These are phyloP conservation scores for Clitopilus hobsonii DNA, from an alignment of 768 basidiomycete genomes.

Conservation along the genomic window DNA sequence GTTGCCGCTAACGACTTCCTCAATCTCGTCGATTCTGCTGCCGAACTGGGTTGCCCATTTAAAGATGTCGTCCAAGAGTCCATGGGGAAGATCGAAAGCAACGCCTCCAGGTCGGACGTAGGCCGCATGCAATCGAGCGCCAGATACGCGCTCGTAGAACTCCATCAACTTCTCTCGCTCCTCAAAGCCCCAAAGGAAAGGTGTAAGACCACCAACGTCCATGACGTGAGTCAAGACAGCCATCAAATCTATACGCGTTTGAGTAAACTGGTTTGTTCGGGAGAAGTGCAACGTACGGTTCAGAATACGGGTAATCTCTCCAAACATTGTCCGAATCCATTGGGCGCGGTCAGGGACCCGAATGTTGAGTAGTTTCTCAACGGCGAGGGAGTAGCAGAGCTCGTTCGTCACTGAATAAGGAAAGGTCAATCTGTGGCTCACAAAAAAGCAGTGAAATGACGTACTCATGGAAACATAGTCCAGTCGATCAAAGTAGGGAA, in stretches of 20 bases:
- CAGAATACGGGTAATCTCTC: constrained; percentile 92
- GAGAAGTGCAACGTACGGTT: constrained; percentile 61
- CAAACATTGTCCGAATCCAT: constrained; percentile 97
- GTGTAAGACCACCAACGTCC: constrained; percentile 97
- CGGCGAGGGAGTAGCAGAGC: constrained; percentile 93
- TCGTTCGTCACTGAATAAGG: constrained; percentile 90
- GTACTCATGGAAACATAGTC: constrained; percentile 99
- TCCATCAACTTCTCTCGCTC: constrained; percentile 99
- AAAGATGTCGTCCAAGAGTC: constrained; percentile 98
- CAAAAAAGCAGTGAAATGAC: constrained; percentile 23
- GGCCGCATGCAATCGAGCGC: constrained; percentile 95
- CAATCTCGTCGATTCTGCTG: constrained; percentile 91
- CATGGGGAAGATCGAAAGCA: constrained; percentile 95
- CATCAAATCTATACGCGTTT: constrained; percentile 70
- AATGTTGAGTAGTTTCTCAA: constrained; percentile 97
- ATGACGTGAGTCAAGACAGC: constrained; percentile 92
- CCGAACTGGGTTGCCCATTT: constrained; percentile 96
- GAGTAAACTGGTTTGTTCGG: background rate
- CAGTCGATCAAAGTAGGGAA: constrained; percentile 97
- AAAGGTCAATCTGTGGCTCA: constrained; percentile 3
- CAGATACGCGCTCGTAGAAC: constrained; percentile 98
- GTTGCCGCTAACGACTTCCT: constrained; percentile 96
- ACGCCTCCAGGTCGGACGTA: constrained; percentile 98
- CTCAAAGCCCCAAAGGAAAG: constrained; percentile 99
- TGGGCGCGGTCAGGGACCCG: constrained; percentile 95